These are phyloP conservation scores for Metarhizium humberi DNA, from an alignment of 2,329 filamentous ascomycete genomes.

Conservation along the genomic window DNA sequence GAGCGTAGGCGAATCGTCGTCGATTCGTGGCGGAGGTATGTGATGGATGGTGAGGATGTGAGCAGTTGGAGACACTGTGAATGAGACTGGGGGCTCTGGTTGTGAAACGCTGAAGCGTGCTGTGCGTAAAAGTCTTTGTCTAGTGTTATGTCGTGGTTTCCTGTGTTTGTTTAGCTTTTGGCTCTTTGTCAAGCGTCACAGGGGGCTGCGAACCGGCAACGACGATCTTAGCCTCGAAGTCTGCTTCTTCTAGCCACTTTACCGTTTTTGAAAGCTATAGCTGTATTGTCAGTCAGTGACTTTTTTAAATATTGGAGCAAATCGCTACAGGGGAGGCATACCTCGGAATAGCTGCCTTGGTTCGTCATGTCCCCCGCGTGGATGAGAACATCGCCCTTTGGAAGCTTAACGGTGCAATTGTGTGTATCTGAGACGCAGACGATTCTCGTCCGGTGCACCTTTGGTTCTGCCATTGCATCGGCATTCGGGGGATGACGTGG, in stretches of 20 bases:
- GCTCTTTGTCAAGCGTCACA: too few relatives aligned
- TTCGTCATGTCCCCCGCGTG: slow-evolving; percentile 73
- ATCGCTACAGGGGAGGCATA: slow-evolving; percentile 9
- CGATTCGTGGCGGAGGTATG: slow-evolving; percentile 54
- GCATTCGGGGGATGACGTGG: not conserved
- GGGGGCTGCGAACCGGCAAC: slow-evolving; percentile 45
- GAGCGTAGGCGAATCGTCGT: slow-evolving; percentile 44
- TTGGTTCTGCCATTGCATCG: slow-evolving; percentile 6
- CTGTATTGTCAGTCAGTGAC: not conserved
- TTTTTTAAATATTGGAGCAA: not conserved
- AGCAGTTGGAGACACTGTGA: slow-evolving; percentile 46
- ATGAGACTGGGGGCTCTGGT: slow-evolving; percentile 42
- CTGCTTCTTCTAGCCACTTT: slow-evolving; percentile 56
- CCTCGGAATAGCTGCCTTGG: slow-evolving; percentile 52
- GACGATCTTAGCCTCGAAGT: slow-evolving; percentile 63
- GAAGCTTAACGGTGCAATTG: slow-evolving; percentile 55
- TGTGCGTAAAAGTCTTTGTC: slow-evolving; percentile 52
- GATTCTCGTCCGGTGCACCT: slow-evolving; percentile 46
- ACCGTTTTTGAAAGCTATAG: slow-evolving; percentile 47
- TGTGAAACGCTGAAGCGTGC: slow-evolving; percentile 46
- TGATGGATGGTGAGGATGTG: slow-evolving; percentile 43
- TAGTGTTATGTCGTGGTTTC: slow-evolving; percentile 68
- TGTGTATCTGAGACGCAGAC: slow-evolving; percentile 74
- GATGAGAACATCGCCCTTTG: slow-evolving; percentile 63
- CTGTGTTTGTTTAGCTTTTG: slow-evolving; percentile 25